Percentiles rank a stretch among this genome's conserved stretches.
phyloP scores from a whole-genome alignment of 139 green algal species.

The Coelastrella sp. region DNA sequence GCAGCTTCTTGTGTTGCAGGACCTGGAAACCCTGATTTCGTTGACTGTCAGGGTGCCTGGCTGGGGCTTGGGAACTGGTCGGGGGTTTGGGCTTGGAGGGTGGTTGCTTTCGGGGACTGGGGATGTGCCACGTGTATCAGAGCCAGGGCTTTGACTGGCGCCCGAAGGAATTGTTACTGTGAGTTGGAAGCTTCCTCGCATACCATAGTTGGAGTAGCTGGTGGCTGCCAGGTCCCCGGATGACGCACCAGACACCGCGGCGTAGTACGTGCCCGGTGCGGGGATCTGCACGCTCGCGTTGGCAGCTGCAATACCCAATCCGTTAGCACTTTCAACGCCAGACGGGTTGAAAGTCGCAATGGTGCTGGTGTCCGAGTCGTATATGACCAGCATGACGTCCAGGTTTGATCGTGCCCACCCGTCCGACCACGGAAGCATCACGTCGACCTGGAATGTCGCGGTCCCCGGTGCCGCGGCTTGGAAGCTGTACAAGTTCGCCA shows the following conservation, averaged over 20 bases:
- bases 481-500: background rate
- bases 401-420: background rate
- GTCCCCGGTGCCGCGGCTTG: background rate
- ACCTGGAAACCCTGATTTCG: too few species aligned
- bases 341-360: background rate
- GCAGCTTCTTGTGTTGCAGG: background rate
- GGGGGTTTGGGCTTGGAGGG: too few species aligned
- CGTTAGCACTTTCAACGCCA: background rate
- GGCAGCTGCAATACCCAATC: slow-evolving; percentile 11
- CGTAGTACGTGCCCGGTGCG: slow-evolving; percentile 27
- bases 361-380: background rate
- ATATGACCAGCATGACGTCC: background rate
- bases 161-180: too few species aligned
- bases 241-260: background rate
- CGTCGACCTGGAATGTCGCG: background rate
- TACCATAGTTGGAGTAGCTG: slow-evolving; percentile 28
- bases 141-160: background rate
- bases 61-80: too few species aligned
- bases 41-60: too few species aligned
- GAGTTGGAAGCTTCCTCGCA: background rate
- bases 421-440: background rate
- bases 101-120: too few species aligned
- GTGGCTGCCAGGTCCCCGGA: background rate
- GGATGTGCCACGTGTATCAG: too few species aligned
- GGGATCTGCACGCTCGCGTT: background rate